Evolutionary conservation across 1,284 basidiomycete genomes (phyloP), one percentile per base, ranked within the genome.

Genomic region (Trametes sp.): DNA sequence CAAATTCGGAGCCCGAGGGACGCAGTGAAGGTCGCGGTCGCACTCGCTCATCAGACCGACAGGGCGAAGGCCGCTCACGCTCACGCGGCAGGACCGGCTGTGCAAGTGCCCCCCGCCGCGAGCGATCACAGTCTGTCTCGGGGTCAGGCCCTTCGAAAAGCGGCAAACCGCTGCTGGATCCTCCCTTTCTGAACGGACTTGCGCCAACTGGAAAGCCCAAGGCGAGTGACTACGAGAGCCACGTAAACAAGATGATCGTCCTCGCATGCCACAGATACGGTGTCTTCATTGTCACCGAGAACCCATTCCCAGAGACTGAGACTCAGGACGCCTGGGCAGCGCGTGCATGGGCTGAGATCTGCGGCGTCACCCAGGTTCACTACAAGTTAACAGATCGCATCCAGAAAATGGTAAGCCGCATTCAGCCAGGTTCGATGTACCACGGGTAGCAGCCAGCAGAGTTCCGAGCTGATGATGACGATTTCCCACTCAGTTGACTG

Each of bases 221-320:
- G 33, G 59, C 54, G 2, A 26, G 44, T 19, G 45, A 57, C 29
- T 64, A 64, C 31, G 58, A 49, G 10, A 33, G 49, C 0, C 41
- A 44, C 21, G 38, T 44, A 1, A 31, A 26, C 19, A 61, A 53
- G 19, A 24, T 62, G 31, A 59, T 59, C 16, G 19, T 53, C 0
- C 4, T 21, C 10, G 63, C 63, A 10, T 54, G 51, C 13, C 52
- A 56, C 31, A 51, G 59, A 10, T 62, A 59, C n/a, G 51, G 53
- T 14, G 46, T 56, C 0, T 48, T 57, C 5, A 29, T 65, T 6
- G 53, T 35, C 16, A 62, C 60, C 10, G 53, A 51, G 4, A 28
- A 57, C 14, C 53, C 64, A 4, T 65, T 52, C 28, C 63, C 59
- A 2, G 52, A 54, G 8, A 10, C 24, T 1, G 36, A 24, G 6